phyloP scores from a whole-genome alignment of 192 early-diverging fungal genomes.

The Podila horticola region DNA sequence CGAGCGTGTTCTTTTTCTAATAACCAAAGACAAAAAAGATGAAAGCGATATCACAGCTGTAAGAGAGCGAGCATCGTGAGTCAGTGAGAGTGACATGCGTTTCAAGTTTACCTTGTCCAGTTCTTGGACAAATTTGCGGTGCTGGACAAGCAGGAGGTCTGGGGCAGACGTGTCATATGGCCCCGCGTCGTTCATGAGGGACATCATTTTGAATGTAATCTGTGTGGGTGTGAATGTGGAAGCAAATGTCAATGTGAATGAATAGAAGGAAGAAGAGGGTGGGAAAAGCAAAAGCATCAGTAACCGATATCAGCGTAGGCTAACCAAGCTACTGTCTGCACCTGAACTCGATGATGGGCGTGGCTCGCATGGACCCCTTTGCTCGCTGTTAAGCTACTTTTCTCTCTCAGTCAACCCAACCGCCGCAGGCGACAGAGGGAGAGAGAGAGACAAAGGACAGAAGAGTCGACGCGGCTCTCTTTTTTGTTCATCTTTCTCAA shows the following conservation, averaged over 20 bases:
- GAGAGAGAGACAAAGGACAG: too few species aligned
- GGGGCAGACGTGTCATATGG: constrained; percentile 6
- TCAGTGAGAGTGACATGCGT: background rate
- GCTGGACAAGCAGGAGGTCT: constrained; percentile 64
- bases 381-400: too few species aligned
- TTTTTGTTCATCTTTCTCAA: too few species aligned
- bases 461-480: too few species aligned
- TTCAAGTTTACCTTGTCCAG: constrained; percentile 63
- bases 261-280: background rate
- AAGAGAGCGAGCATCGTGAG: too few species aligned
- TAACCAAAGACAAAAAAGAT: background rate
- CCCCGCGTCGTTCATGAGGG: background rate
- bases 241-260: background rate
- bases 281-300: too few species aligned
- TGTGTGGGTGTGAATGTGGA: background rate
- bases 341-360: too few species aligned
- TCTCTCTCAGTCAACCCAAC: too few species aligned
- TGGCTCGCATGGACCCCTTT: too few species aligned
- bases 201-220: constrained; percentile 5
- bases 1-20: constrained; percentile 84
- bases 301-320: too few species aligned
- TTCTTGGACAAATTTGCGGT: constrained; percentile 76
- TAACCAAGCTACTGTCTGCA: too few species aligned
- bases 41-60: background rate
- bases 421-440: too few species aligned